Evolutionary conservation across 1,284 basidiomycete species (phyloP), one percentile per base, ranked within the genome.

Genomic region (Trichosporon ovoides): DNA sequence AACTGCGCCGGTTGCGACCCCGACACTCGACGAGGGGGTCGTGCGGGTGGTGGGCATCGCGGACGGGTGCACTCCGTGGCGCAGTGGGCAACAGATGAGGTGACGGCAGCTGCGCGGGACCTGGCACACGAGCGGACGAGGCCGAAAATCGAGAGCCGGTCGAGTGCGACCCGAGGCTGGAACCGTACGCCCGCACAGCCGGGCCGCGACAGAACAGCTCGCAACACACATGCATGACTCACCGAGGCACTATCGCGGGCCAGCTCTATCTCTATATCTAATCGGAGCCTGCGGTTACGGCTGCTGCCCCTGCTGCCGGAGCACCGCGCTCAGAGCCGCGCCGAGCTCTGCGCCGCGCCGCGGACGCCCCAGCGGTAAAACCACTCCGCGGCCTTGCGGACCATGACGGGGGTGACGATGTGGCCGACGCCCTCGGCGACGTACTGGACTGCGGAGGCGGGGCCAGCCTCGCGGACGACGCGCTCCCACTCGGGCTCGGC

Each of bases 321-420:
- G n/a, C n/a, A n/a, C n/a, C n/a, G n/a, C n/a, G n/a, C 24, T 31
- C n/a, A 48, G 14, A 48, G 43, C 14, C 43, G 43, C 9, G 43
- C 43, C 43, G 43, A 7, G 12, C 28, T 19, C 10, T 48, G 22
- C 14, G 9, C 43, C 7, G 28, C 12, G 6, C 43, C 24, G 7
- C 43, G 24, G 11, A 48, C 43, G 22, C 72, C 71, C 58, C 67
- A 68, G 40, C 56, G 59, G 71, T 71, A 77, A 3, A 78, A 58
- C 68, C 75, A 80, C 13, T 74, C 73, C 4, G 70, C 72, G 4
- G 70, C 59, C 36, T 63, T 61, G 49, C 60, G 52, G 24, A 77
- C 66, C 77, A 79, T 79, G 56, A 77, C 74, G 3, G 49, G 55
- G 13, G 75, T 73, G 48, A 71, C 68, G 2, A 63, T 68, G 63